Base-by-base conservation (phyloP, 2,329 filamentous ascomycete species). In the Plectosphaerella cucumerina region DNA sequence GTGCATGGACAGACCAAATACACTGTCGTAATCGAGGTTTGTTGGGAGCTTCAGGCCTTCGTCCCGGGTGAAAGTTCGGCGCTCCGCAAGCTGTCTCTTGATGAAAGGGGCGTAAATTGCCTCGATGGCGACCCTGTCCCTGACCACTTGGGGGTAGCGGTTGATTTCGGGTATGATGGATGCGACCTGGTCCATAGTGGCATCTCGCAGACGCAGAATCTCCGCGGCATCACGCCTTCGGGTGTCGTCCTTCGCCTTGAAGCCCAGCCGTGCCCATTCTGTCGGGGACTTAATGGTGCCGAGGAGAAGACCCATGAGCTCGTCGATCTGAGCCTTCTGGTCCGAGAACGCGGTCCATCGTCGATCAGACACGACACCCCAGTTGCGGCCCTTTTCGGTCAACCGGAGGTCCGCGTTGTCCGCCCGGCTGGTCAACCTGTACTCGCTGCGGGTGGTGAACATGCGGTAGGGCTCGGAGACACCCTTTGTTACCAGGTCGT, bases 391-490 rank as follows among this genome's bases (percentile, higher is more conserved):
- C 65, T 86, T 86, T 26, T 80, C 76, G 0, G 94, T 97, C 26
- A 99, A 82, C 3, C 94, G 85, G 5, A 87, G 69, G 69, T 99
- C 94, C 34, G 94, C 94, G 64, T 99, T 99, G 72, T 99, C 94
- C 44, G 94, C 87, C 55, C 94, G 87, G 3, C 90, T 84, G 42
- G 87, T 90, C 80, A 99, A 92, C 55, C 94, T 89, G 70, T 95
- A 99, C 72, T 99, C 94, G 71, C 89, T 96, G 56, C 94, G 85
- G 6, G 89, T 89, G 2, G 94, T 99, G 73, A 99, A 99, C 92
- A 99, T 97, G 58, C 94, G 85, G 70, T 99, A 99, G 1, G 94
- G 94, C 65, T 99, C 94, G 3, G 89, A 92, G 26, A 99, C 94
- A 45, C 94, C 94, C 70, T 97, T 97, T 20, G 93, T 97, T 63